phyloP scores from a whole-genome alignment of 352 stramenopile genomes.

The Blastocystis sp. region DNA sequence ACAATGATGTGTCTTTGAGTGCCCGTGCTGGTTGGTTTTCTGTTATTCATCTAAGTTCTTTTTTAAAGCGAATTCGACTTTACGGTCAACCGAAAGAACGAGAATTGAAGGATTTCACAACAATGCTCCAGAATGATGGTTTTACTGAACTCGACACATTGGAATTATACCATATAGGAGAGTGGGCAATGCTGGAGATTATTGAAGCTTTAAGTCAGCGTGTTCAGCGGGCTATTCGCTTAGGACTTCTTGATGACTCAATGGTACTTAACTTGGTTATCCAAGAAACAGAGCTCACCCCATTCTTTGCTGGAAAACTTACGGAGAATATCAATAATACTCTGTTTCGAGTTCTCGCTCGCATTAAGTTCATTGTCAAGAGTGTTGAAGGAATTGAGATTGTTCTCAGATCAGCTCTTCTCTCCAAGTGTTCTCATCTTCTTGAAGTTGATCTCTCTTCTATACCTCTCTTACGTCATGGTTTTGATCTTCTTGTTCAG shows the following conservation, averaged over 20 bases:
- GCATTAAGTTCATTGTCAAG: constrained; percentile 13
- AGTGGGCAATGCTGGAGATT: constrained; percentile 60
- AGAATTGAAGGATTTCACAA: constrained; percentile 41
- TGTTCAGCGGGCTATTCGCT: constrained; percentile 13
- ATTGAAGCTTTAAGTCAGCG: constrained; percentile 12
- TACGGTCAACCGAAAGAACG: constrained; percentile 35
- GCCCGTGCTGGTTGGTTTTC: background rate
- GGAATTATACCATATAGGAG: constrained; percentile 39
- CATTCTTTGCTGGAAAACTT: constrained; percentile 42
- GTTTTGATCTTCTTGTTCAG: constrained; percentile 11
- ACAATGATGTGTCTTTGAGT: constrained; percentile 45
- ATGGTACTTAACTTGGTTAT: background rate
- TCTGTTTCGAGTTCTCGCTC: background rate
- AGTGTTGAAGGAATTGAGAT: background rate
- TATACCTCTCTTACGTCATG: background rate
- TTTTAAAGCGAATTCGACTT: constrained; percentile 18
- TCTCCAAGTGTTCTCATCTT: background rate
- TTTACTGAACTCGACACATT: constrained; percentile 41
- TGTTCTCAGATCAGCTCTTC: background rate
- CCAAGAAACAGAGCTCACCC: constrained; percentile 43
- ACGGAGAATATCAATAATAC: constrained; percentile 1
- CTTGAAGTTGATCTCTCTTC: background rate
- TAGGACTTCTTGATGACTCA: background rate
- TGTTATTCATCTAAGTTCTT: constrained; percentile 48
- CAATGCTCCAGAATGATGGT: constrained; percentile 29